phyloP scores from a whole-genome alignment of 2,329 filamentous ascomycete species.

The Cladosporium sp. region DNA sequence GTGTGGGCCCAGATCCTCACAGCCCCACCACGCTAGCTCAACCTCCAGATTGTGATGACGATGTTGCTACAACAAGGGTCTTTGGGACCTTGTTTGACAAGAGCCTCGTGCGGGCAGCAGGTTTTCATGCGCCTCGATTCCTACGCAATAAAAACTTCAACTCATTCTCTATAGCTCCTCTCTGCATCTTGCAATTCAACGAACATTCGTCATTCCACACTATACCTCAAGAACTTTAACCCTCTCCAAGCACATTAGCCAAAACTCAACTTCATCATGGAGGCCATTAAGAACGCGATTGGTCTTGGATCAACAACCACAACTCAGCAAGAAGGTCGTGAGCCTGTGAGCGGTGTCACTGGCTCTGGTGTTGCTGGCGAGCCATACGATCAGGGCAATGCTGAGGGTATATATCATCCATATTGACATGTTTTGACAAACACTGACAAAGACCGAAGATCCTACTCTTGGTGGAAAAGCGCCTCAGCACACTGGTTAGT shows the following conservation, averaged over 20 bases:
- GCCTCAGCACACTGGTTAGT: slow-evolving; percentile 5
- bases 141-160: not conserved
- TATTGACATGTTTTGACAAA: not conserved
- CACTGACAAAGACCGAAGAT: slow-evolving; percentile 1
- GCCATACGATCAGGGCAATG: slow-evolving; percentile 76
- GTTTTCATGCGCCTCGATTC: not conserved
- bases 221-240: not conserved
- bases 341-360: slow-evolving; percentile 68
- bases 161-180: not conserved
- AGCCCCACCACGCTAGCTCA: not conserved
- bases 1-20: not conserved
- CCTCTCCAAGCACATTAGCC: not conserved
- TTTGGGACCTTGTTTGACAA: not conserved
- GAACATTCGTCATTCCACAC: not conserved
- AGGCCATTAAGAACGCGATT: slow-evolving; percentile 53
- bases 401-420: slow-evolving; percentile 45
- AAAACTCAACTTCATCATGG: slow-evolving; percentile 46
- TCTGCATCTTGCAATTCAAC: not conserved
- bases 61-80: slow-evolving; percentile 2
- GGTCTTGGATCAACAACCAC: slow-evolving; percentile 3
- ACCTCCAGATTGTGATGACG: not conserved
- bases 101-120: not conserved
- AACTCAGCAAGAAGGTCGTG: slow-evolving; percentile 43
- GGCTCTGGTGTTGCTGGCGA: slow-evolving; percentile 65
- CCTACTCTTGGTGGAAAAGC: slow-evolving; percentile 5